Evolutionary conservation across 176 grass and related monocot species (phyloP), one percentile per base, ranked within the genome.

Genomic region (Panicum miliaceum): DNA sequence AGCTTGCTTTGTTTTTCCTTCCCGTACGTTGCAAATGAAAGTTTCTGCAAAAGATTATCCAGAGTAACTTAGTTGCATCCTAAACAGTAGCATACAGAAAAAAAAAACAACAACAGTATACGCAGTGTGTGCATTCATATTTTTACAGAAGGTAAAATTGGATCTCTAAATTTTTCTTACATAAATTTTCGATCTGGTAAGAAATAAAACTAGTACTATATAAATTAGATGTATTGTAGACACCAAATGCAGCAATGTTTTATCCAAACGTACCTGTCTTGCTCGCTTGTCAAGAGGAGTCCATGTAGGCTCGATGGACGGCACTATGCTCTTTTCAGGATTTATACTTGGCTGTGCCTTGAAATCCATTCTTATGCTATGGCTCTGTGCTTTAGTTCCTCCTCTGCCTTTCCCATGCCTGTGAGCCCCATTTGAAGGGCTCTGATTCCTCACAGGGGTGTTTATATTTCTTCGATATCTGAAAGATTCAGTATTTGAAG

Each of bases 271-370:
- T 90, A 99, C 93, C 90, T 92, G 91, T 91, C 93, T 94, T 8
- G 91, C 93, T 86, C 93, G 90, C 83, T 98, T 96, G 87, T 98
- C 96, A 60, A 96, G 7, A 76, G 96, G 96, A 80, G 96, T 96
- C 91, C 89, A 94, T 84, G 93, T 85, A 84, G 75, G 85, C 71
- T 84, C 80, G 15, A 90, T 61, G 64, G 91, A 69, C 14, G 87
- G 77, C 13, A 74, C 64, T 54, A 75, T 93, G 26, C 72, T 85
- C 85, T 87, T 90, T 48, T 73, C 80, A 79, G 43, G 63, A 71
- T 69, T 89, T 87, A 45, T 64, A 75, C 42, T 87, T 74, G 68
- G 58, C 12, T 86, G 80, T 59, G 25, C 73, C 73, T 84, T 96
- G 32, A 75, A 84, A 89, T 83, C 91, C 60, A 64, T 98, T 59